These are phyloP conservation scores for Rutstroemia sp. DNA, from an alignment of 2,329 filamentous ascomycete species.

Conservation along the genomic window DNA sequence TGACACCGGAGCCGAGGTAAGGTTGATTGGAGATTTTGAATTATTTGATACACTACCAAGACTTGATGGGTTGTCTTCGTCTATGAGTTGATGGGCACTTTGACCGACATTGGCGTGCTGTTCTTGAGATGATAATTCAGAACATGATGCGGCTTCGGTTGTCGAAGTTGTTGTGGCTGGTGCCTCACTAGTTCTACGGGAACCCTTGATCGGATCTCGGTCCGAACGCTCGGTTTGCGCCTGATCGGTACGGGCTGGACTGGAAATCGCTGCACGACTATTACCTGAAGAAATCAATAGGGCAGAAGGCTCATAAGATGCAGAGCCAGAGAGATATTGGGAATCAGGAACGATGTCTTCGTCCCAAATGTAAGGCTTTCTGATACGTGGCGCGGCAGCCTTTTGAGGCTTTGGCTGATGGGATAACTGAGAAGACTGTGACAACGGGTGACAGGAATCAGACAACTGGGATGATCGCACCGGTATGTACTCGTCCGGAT, in stretches of 20 bases:
- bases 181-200: not conserved
- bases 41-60: not conserved
- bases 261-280: not conserved
- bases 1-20: not conserved
- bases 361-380: constrained; percentile 15
- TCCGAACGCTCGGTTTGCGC: constrained; percentile 5
- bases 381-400: not conserved
- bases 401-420: constrained; percentile 4
- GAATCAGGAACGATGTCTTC: constrained; percentile 21
- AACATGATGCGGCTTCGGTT: not conserved
- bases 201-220: constrained; percentile 3
- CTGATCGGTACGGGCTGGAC: not conserved
- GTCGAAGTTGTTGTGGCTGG: not conserved
- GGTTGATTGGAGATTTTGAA: not conserved
- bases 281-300: not conserved
- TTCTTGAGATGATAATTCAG: not conserved
- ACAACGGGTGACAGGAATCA: not conserved
- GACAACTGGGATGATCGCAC: constrained; percentile 13
- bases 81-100: not conserved
- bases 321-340: constrained; percentile 15
- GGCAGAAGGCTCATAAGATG: constrained; percentile 10
- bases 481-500: constrained; percentile 15
- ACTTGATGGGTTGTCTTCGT: not conserved
- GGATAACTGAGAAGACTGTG: constrained; percentile 5
- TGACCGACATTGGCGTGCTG: not conserved